phyloP scores from a whole-genome alignment of 108 stramenopile species.

The Fistulifera pelliculosa region DNA sequence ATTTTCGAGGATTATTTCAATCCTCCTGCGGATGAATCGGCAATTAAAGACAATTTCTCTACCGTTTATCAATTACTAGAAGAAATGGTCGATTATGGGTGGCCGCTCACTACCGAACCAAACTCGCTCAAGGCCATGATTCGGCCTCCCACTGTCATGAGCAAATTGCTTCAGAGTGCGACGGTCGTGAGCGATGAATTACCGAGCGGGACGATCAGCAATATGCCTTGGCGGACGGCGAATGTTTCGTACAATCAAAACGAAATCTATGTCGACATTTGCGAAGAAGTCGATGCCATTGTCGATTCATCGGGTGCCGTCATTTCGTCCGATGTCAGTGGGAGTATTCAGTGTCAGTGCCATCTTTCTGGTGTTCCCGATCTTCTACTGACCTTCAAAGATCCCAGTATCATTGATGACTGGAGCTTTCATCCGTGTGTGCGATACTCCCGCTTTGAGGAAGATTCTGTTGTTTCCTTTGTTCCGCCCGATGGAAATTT shows the following conservation, averaged over 20 bases:
- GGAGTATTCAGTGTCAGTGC: conserved; percentile 82
- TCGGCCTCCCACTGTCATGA: conserved; percentile 84
- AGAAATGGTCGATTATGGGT: conserved; percentile 98
- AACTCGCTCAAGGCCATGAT: conserved; percentile 96
- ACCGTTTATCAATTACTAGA: conserved; percentile 96
- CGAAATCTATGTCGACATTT: conserved; percentile 96
- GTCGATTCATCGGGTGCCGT: conserved; percentile 77
- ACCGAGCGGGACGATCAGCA: conserved; percentile 86
- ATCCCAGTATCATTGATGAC: conserved; percentile 89
- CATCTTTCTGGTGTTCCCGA: conserved; percentile 94
- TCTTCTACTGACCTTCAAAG: conserved; percentile 82
- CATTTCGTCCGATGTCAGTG: conserved; percentile 87
- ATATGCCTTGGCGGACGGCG: conserved; percentile 97
- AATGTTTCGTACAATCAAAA: conserved; percentile 89
- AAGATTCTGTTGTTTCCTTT: conserved; percentile 89
- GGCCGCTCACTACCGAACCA: conserved; percentile 97
- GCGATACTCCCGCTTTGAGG: conserved; percentile 86
- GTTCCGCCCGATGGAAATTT: conserved; percentile 98
- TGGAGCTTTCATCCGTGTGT: conserved; percentile 99
- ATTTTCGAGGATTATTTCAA: conserved; percentile 95
- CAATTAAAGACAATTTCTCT: conserved; percentile 96
- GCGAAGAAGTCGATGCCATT: conserved; percentile 96
- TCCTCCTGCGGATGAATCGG: conserved; percentile 77
- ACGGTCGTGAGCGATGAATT: conserved; percentile 59
- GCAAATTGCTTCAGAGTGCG: conserved; percentile 45